Percentiles rank a stretch among this genome's conserved stretches.
phyloP scores from a whole-genome alignment of 2,329 filamentous ascomycete species.

The Pyrenochaeta sp. region DNA sequence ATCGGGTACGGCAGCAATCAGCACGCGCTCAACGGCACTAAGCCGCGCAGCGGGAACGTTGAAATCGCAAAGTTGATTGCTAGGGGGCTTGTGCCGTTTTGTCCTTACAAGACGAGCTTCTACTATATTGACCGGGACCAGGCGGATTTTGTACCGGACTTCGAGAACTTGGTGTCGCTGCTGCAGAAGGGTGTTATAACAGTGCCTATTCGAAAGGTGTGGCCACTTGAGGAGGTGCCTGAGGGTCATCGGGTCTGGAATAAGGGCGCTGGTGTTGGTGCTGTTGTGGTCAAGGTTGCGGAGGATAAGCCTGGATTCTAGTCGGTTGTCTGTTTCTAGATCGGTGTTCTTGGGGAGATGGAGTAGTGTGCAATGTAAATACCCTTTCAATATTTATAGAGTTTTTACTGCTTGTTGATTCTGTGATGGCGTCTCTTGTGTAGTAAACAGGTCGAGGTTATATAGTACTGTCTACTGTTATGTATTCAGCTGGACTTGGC shows the following conservation, averaged over 20 bases:
- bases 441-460: too few relatives aligned
- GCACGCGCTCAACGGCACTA: constrained; percentile 27
- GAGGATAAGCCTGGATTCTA: too few relatives aligned
- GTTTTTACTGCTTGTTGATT: too few relatives aligned
- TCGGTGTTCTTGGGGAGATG: too few relatives aligned
- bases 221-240: constrained; percentile 34
- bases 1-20: constrained; percentile 38
- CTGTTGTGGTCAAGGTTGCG: constrained; percentile 32
- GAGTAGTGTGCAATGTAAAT: too few relatives aligned
- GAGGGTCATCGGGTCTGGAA: constrained; percentile 37
- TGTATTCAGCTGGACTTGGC: too few relatives aligned
- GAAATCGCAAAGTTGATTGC: constrained; percentile 33
- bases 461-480: too few relatives aligned
- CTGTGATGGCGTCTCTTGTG: too few relatives aligned
- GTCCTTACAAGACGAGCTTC: constrained; percentile 33
- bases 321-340: too few relatives aligned
- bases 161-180: constrained; percentile 28
- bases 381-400: too few relatives aligned
- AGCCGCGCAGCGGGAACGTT: constrained; percentile 21
- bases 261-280: constrained; percentile 32
- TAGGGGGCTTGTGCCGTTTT: constrained; percentile 31
- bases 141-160: constrained; percentile 33
- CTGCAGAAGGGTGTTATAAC: constrained; percentile 25
- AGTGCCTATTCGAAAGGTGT: constrained; percentile 36
- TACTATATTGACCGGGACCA: constrained; percentile 36